phyloP scores from a whole-genome alignment of 306 rosid species.

The Senna siamea region DNA sequence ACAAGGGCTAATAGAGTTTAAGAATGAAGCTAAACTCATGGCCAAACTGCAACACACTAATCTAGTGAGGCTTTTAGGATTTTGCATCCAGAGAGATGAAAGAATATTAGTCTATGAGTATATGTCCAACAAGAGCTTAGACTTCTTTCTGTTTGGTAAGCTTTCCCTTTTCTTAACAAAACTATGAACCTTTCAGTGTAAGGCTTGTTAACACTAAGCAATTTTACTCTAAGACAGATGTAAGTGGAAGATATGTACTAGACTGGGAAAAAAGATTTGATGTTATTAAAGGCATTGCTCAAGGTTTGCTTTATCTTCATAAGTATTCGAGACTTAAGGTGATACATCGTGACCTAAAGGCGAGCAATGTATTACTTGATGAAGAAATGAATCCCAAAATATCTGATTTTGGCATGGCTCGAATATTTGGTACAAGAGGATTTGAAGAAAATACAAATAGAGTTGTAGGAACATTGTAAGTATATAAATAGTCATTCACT shows the following conservation, averaged over 20 bases:
- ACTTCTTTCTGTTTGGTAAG: slow-evolving; percentile 46
- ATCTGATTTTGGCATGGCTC: slow-evolving; percentile 56
- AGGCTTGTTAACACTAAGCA: background rate
- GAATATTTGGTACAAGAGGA: slow-evolving; percentile 18
- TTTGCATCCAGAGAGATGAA: slow-evolving; percentile 35
- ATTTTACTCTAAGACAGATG: slow-evolving; percentile 20
- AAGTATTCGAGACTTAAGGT: slow-evolving; percentile 49
- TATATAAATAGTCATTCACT: background rate
- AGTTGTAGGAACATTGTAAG: slow-evolving; percentile 35
- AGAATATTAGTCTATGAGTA: slow-evolving; percentile 37
- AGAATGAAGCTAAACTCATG: slow-evolving; percentile 35
- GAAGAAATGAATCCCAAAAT: slow-evolving; percentile 49
- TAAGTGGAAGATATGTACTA: too few species aligned
- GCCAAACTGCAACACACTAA: slow-evolving; percentile 43
- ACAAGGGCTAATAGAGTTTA: slow-evolving; percentile 36
- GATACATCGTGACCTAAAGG: slow-evolving; percentile 31
- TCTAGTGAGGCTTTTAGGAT: slow-evolving; percentile 33
- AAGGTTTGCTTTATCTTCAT: slow-evolving; percentile 46
- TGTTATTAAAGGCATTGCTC: slow-evolving; percentile 48
- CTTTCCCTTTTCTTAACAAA: background rate
- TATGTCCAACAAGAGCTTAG: slow-evolving; percentile 38
- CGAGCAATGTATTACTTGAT: slow-evolving; percentile 45
- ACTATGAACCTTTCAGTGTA: background rate
- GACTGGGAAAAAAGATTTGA: too few species aligned
- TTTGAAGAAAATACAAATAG: slow-evolving; percentile 9